Base-by-base conservation (phyloP, 2,329 filamentous ascomycete species). In the Chalaropsis ovoidea region DNA sequence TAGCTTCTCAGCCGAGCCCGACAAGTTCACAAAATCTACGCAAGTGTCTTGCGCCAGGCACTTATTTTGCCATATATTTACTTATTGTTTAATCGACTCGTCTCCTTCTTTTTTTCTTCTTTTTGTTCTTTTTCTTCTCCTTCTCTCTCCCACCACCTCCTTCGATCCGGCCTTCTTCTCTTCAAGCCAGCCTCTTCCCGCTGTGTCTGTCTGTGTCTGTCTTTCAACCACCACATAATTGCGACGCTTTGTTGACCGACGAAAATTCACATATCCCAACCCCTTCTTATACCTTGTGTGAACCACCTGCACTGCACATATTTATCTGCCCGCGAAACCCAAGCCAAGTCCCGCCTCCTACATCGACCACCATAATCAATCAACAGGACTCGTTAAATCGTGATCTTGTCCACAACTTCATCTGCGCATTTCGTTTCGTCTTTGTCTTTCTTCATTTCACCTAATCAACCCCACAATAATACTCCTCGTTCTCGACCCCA, bases 151-250 rank as follows among this genome's bases (percentile, higher is more conserved):
- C 47, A 52, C 22, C 47, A 24, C 47, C 8, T 52, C 24, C 24
- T 52, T 24, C 19, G 47, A 24, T 35, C 54, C 54, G 54, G 54
- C 54, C 54, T 58, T 58, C 54, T 58, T 35, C 22, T 58, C 43
- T 47, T 19, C 27, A n/a, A 58, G 54, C 54, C 54, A 58, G 54
- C 54, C 54, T 58, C 54, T 58, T 1, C 35, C 35, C 35, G 35
- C 35, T 7, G 35, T 39, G 35, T 47, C 43, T 47, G 43, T 19
- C 15, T 17, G 15, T 31, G 49, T 58, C 54, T 58, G 31, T 58
- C 24, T 58, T 58, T 58, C 54, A 58, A 58, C 54, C 54, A 58
- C 54, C 54, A 58, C 54, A 58, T 58, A 58, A 58, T 58, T 58
- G 24, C 54, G 27, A 58, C 54, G 24, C 54, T 58, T 39, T 39